Evolutionary conservation across 2,329 filamentous ascomycete genomes (phyloP), one percentile per base, ranked within the genome.

Genomic region (Microsporum canis): DNA sequence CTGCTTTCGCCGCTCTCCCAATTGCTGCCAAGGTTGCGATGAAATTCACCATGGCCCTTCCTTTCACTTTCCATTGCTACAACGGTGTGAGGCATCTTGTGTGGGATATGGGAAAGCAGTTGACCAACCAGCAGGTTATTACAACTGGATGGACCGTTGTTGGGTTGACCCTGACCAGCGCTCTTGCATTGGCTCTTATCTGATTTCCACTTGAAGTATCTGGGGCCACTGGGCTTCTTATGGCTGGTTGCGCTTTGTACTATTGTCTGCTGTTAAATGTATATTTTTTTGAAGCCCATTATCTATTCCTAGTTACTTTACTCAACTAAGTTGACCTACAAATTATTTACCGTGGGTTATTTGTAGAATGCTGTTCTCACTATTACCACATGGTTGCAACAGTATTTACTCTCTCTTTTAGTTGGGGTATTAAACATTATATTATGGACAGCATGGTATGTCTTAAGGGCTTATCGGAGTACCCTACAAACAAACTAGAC

Each of bases 11-110:
- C 5, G 77, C 81, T 49, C 81, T 84, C 73, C 84, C 85, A 1
- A 63, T 83, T 7, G 74, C 77, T 14, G 77, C 78, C 33, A 87
- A 89, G 77, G 68, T 86, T 27, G 67, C 72, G 17, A 70, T 84
- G 27, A 89, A 89, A 77, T 73, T 79, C 47, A 70, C 76, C 36
- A 67, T 86, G 47, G 84, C 84, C 14, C 73, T 84, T 65, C 85
- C 85, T 2, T 88, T 89, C 72, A 83, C 83, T 57, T 89, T 82
- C 75, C 87, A 89, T 74, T 75, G 71, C 63, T 77, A 86, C 68
- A 88, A 88, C 71, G 87, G 86, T n/a, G 39, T 89, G 23, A 82
- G 87, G 70, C 86, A 89, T 81, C 78, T 89, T 78, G 70, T 79
- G 14, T 89, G 87, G 87, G 87, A 89, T 78, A 74, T 81, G 43